Base-by-base conservation (phyloP, 306 rosid species). In the Dalbergia oliveri region DNA sequence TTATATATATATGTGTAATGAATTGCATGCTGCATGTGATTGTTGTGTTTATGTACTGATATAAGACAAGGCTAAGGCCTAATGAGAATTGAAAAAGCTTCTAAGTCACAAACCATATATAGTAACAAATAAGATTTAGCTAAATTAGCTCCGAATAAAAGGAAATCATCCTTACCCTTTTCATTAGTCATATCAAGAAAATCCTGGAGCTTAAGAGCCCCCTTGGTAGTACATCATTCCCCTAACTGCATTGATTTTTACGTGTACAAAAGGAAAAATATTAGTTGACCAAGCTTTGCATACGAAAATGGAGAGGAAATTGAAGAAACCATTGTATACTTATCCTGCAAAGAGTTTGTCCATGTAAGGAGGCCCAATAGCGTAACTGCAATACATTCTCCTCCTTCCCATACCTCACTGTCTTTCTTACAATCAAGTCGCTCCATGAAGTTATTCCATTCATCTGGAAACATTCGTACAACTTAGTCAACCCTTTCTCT, bases 111-210 rank as follows among this genome's bases (percentile, higher is more conserved):
- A 47, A 73, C 59, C 11, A 34, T 34, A 34, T n/a, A n/a, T n/a
- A n/a, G n/a, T n/a, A n/a, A n/a, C n/a, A n/a, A n/a, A n/a, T n/a
- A n/a, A n/a, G n/a, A n/a, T n/a, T n/a, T n/a, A n/a, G n/a, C n/a
- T n/a, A n/a, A n/a, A n/a, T n/a, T n/a, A n/a, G n/a, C n/a, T n/a
- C 37, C 11, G 15, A 50, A 53, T 51, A 65, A 78, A 83, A 66
- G 65, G 57, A 58, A 77, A 76, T 14, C 59, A 18, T 59, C 67
- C 81, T 87, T n/a, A n/a, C n/a, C n/a, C n/a, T n/a, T n/a, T n/a
- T n/a, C n/a, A n/a, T n/a, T n/a, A n/a, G n/a, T n/a, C 99, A 95
- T 93, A 86, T 95, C 99, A 60, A 95, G 99, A 83, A 95, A 95
- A 79, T 98, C 98, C 85, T 95, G 99, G 76, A 95, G 99, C 90